phyloP scores from a whole-genome alignment of 495 filamentous ascomycete species.

The Penicillium coffeae region DNA sequence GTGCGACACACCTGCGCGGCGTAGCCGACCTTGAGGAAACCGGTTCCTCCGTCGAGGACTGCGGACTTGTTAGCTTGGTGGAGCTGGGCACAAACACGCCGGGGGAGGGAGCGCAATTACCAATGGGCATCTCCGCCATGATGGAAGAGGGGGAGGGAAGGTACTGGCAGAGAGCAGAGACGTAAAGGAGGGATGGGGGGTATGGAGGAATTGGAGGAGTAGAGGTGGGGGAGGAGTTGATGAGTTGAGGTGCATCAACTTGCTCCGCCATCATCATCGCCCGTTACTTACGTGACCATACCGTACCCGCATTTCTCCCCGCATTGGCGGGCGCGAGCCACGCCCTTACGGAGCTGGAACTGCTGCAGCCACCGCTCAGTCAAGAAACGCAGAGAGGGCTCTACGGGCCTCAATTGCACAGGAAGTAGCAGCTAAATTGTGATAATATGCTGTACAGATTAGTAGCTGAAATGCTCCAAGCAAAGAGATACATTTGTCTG shows the following conservation, averaged over 20 bases:
- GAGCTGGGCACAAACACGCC: conserved; percentile 24
- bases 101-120: conserved; percentile 38
- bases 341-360: conserved; percentile 13
- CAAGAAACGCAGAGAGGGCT: background rate
- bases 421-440: too few relatives aligned
- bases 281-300: conserved; percentile 31
- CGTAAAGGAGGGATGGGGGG: conserved; percentile 17
- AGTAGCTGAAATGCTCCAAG: too few relatives aligned
- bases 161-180: background rate
- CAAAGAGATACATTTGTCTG: too few relatives aligned
- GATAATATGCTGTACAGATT: too few relatives aligned
- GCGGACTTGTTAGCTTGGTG: conserved; percentile 29
- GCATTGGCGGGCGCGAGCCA: conserved; percentile 7
- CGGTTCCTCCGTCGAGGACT: conserved; percentile 99
- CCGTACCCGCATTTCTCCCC: conserved; percentile 21
- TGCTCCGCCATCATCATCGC: conserved; percentile 21
- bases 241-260: conserved; percentile 16
- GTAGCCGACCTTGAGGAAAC: conserved; percentile 99
- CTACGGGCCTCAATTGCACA: background rate
- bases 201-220: conserved; percentile 21
- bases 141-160: conserved; percentile 19
- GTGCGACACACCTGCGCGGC: conserved; percentile 66
- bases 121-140: conserved; percentile 73
- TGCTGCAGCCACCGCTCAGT: background rate
- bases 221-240: conserved; percentile 20